Evolutionary conservation across 176 grass and related monocot species (phyloP), one percentile per base, ranked within the genome.

Genomic region (Phoenix roebelenii): DNA sequence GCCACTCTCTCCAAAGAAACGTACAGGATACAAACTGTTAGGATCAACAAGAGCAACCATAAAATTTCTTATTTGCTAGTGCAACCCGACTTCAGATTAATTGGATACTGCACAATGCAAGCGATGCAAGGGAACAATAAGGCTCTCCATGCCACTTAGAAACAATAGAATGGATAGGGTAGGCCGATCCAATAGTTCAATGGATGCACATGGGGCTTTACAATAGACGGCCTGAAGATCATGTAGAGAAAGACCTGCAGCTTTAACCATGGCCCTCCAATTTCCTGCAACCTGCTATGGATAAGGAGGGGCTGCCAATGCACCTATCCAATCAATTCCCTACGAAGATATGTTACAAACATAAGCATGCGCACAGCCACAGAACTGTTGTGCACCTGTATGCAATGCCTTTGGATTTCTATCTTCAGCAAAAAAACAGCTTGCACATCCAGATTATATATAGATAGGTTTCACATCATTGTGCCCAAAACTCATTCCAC

Each of bases 391-490:
- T 10, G 12, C 35, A 44, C 35, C 35, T 14, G 0, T 17, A 28
- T 12, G 9, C 52, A 6, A 44, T 15, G 15, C 16, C 15, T 20
- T 39, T 44, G n/a, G 4, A 39, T 55, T 16, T 52, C 51, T 69
- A 58, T 54, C 51, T 53, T 69, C 56, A 62, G 52, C 30, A 61
- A 23, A 22, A 23, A 22, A 58, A 55, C 18, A 25, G 35, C 35
- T 35, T 35, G 32, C 56, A 58, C 20, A 57, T 52, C 67, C 25
- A 60, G 58, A 61, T 83, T 63, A 97, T 73, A 96, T 90, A 50
- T 96, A 97, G 74, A 97, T 88, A 58, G 87, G 76, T 62, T 97
- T 97, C 63, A 91, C 93, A 51, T 97, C 87, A 57, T 84, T 92
- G 50, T 72, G 78, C 25, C 84, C 81, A 6, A 98, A 98, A 67